Evolutionary conservation across 192 early-diverging fungal genomes (phyloP).

Genomic region (Coemansia sp.): DNA sequence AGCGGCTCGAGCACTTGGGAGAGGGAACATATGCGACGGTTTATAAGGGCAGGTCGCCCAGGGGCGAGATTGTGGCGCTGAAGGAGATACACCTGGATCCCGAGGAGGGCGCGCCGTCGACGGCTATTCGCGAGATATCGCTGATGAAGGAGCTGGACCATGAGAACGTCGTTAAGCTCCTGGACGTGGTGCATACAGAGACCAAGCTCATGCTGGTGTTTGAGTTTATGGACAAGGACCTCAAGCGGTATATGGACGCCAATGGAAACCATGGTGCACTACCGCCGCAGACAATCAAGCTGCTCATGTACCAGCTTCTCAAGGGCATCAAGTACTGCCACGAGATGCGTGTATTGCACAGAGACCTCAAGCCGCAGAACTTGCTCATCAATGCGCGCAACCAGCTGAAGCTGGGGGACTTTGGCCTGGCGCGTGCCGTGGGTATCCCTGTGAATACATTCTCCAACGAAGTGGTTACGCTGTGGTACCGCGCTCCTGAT

Average conservation of each 20-base stretch:
- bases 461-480: conserved; percentile 97
- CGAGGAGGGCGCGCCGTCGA: conserved; percentile 93
- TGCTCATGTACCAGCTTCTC: conserved; percentile 80
- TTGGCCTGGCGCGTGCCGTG: conserved; percentile 80
- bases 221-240: conserved; percentile 85
- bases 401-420: conserved; percentile 82
- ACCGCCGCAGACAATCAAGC: conserved; percentile 66
- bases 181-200: conserved; percentile 84
- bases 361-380: conserved; percentile 87
- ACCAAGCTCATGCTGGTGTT: conserved; percentile 83
- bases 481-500: conserved; percentile 98
- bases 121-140: conserved; percentile 97
- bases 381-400: conserved; percentile 76
- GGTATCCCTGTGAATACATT: conserved; percentile 91
- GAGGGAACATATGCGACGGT: conserved; percentile 96
- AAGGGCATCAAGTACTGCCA: conserved; percentile 83
- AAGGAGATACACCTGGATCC: conserved; percentile 93
- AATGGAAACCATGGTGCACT: conserved; percentile 62
- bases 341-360: conserved; percentile 79
- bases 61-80: conserved; percentile 86
- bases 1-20: conserved; percentile 89
- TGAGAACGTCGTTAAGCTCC: conserved; percentile 82
- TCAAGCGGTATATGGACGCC: conserved; percentile 85
- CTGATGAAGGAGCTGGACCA: conserved; percentile 96
- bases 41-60: conserved; percentile 79